Evolutionary conservation across 805 yeast genomes (phyloP).

Genomic region (Metschnikowia vanudenii): DNA sequence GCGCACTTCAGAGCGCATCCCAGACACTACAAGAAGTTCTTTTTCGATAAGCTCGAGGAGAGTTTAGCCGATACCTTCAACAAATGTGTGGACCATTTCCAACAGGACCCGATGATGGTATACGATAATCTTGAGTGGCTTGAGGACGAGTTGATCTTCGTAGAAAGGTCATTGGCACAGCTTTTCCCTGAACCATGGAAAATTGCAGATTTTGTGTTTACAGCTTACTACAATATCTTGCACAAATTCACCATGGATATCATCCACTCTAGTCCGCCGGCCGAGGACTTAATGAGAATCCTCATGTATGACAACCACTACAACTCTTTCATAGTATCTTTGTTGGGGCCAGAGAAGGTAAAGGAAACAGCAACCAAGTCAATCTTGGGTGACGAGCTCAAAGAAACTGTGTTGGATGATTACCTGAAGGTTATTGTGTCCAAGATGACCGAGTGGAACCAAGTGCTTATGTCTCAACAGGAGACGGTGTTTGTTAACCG

Average conservation of each 20-base stretch:
- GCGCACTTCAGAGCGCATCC: constrained; percentile 34
- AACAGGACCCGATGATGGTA: constrained; percentile 51
- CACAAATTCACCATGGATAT: constrained; percentile 63
- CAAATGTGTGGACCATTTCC: constrained; percentile 57
- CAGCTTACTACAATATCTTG: constrained; percentile 64
- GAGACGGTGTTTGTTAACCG: constrained; percentile 61
- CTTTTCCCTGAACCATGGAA: constrained; percentile 77
- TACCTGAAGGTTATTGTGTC: constrained; percentile 66
- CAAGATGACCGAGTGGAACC: constrained; percentile 85
- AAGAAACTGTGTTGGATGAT: constrained; percentile 71
- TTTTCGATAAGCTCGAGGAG: constrained; percentile 55
- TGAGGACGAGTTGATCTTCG: constrained; percentile 71
- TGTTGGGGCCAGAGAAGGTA: constrained; percentile 34
- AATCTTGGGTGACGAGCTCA: constrained; percentile 67
- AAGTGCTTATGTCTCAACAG: constrained; percentile 65
- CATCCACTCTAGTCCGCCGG: constrained; percentile 74
- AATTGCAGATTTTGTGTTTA: constrained; percentile 57
- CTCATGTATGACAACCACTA: constrained; percentile 75
- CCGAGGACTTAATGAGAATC: constrained; percentile 68
- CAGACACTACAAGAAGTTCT: constrained; percentile 61
- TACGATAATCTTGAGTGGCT: constrained; percentile 78
- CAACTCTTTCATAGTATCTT: constrained; percentile 32
- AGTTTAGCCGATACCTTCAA: constrained; percentile 67
- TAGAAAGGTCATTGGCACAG: constrained; percentile 53
- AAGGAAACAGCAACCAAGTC: constrained; percentile 45